These are phyloP conservation scores for Colletotrichum sp. DNA, from an alignment of 2,329 filamentous ascomycete genomes.

Conservation along the genomic window DNA sequence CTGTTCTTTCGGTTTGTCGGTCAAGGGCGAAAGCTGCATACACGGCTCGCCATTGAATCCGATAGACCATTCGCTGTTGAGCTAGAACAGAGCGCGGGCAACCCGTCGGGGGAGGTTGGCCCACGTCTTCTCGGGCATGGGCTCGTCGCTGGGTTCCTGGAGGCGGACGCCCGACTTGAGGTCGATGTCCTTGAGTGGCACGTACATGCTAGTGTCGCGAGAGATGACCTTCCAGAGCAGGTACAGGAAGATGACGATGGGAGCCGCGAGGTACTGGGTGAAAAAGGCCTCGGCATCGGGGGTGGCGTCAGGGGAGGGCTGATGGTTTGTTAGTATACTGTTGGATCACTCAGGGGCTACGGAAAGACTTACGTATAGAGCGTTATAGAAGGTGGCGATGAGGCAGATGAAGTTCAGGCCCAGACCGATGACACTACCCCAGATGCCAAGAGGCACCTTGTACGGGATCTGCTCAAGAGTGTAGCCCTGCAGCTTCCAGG, in stretches of 20 bases:
- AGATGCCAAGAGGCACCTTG: constrained; percentile 57
- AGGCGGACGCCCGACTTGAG: constrained; percentile 63
- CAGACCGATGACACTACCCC: constrained; percentile 74
- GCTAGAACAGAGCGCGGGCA: constrained; percentile 38
- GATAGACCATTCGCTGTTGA: not conserved
- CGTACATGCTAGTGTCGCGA: constrained; percentile 59
- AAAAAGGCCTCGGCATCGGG: constrained; percentile 61
- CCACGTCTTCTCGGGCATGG: constrained; percentile 38
- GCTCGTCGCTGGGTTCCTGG: constrained; percentile 52
- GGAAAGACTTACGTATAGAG: constrained; percentile 53
- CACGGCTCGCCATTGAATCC: not conserved
- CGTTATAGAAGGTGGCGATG: constrained; percentile 74
- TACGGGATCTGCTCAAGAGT: constrained; percentile 54
- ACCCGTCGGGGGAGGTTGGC: constrained; percentile 39
- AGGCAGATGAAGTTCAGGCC: constrained; percentile 71
- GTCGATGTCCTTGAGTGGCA: constrained; percentile 65
- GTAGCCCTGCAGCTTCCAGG: constrained; percentile 65
- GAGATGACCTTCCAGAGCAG: constrained; percentile 68
- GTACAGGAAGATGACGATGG: constrained; percentile 63
- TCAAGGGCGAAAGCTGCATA: not conserved
- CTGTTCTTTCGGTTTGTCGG: not conserved
- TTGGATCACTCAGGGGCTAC: not conserved
- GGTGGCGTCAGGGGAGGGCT: constrained; percentile 37
- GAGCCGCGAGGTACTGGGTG: constrained; percentile 59
- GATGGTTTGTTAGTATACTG: constrained; percentile 16